These are phyloP conservation scores for Nadsonia commutata DNA, from an alignment of 1,139 yeast species.

Conservation along the genomic window DNA sequence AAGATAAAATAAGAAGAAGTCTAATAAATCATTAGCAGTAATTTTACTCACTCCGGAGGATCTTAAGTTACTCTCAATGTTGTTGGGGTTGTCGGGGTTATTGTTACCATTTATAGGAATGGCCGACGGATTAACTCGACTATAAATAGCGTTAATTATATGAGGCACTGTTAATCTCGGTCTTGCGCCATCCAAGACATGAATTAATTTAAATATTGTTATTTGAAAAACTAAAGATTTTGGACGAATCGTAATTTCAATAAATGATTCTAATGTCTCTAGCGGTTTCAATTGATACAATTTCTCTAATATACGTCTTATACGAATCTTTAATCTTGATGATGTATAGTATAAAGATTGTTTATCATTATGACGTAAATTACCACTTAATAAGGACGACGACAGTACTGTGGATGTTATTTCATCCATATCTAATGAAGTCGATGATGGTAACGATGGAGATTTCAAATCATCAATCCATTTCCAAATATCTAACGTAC, in stretches of 20 bases:
- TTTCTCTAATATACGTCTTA: conserved; percentile 55
- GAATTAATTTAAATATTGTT: conserved; percentile 39
- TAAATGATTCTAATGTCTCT: conserved; percentile 56
- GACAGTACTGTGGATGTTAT: neutral
- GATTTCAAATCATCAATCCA: conserved; percentile 46
- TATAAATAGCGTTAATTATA: conserved; percentile 40
- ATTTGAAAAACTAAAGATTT: conserved; percentile 10
- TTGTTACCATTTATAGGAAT: no score
- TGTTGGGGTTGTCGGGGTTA: no score
- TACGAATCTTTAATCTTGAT: conserved; percentile 48
- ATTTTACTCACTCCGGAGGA: conserved; percentile 34
- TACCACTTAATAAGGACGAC: no score
- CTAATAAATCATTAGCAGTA: conserved; percentile 29
- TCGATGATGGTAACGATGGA: neutral
- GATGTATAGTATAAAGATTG: neutral
- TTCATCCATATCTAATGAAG: neutral
- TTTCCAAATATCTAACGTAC: conserved; percentile 52
- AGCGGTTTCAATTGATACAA: conserved; percentile 55
- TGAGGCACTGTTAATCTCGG: conserved; percentile 64
- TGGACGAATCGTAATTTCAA: conserved; percentile 20
- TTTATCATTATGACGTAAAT: no score
- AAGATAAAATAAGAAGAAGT: conserved; percentile 45
- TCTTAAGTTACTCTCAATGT: conserved; percentile 20
- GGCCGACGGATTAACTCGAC: conserved; percentile 27
- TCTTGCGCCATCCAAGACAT: conserved; percentile 73